phyloP scores from a whole-genome alignment of 169 alveolate genomes.

The Pseudocohnilembus persalinus region DNA sequence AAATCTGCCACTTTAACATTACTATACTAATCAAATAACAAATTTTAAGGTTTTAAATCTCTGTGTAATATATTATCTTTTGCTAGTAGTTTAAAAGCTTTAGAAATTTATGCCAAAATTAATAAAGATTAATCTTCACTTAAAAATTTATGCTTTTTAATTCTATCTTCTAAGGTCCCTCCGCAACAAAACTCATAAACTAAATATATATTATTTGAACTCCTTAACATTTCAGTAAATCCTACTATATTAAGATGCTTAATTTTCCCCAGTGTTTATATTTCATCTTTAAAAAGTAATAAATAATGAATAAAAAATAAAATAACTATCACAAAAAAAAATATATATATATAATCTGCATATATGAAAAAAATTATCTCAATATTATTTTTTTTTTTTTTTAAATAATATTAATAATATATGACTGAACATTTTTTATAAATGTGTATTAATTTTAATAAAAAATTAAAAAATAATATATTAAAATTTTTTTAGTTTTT shows the following conservation, averaged over 20 bases:
- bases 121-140: slow-evolving; percentile 32
- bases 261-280: slow-evolving; percentile 32
- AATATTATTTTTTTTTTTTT: too few relatives aligned
- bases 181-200: slow-evolving; percentile 48
- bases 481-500: not conserved
- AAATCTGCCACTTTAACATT: slow-evolving; percentile 46
- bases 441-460: too few relatives aligned
- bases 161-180: slow-evolving; percentile 37
- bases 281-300: slow-evolving; percentile 16
- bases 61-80: slow-evolving; percentile 41
- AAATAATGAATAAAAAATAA: too few relatives aligned
- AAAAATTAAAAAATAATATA: too few relatives aligned
- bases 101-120: slow-evolving; percentile 30
- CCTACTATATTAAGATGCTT: slow-evolving; percentile 31
- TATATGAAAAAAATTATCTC: too few relatives aligned
- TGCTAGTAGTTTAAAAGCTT: slow-evolving; percentile 37
- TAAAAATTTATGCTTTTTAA: slow-evolving; percentile 29
- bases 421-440: too few relatives aligned
- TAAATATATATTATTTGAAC: slow-evolving; percentile 34
- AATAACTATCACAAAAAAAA: too few relatives aligned
- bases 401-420: too few relatives aligned
- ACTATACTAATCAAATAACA: slow-evolving; percentile 21
- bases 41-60: slow-evolving; percentile 47
- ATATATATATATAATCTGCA: too few relatives aligned
- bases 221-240: slow-evolving; percentile 46